Evolutionary conservation across 345 rosid genomes (phyloP).

Genomic region (Lepidium didymum): DNA sequence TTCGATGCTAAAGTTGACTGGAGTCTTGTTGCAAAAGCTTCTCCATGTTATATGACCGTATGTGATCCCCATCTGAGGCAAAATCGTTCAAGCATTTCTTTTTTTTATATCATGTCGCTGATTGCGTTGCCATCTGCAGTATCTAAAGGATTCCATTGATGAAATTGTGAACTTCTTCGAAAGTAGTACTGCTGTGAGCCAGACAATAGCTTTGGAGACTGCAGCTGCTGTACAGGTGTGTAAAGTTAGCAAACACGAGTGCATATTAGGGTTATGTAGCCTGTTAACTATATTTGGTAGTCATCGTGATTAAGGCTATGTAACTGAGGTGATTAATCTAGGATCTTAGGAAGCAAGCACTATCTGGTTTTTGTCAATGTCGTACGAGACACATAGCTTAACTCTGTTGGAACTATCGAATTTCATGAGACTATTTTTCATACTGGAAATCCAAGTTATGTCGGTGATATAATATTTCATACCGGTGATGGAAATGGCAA

Average conservation of each 20-base stretch:
- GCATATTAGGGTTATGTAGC: not conserved
- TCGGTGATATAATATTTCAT: not conserved
- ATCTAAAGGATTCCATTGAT: conserved; percentile 77
- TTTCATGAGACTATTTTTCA: not conserved
- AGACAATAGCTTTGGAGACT: conserved; percentile 89
- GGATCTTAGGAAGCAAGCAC: not conserved
- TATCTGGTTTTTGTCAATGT: not conserved
- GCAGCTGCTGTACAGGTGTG: conserved; percentile 97
- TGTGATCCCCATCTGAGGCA: conserved; percentile 23
- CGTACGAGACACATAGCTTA: not conserved
- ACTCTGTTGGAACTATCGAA: conserved; percentile 1
- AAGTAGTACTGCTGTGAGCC: conserved; percentile 74
- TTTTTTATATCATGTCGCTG: not conserved
- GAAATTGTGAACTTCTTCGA: conserved; percentile 77
- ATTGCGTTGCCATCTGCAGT: conserved; percentile 41
- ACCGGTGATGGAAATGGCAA: not conserved
- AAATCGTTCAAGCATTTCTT: not conserved
- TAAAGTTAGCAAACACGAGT: not conserved
- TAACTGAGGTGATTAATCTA: not conserved
- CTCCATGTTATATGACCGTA: conserved; percentile 96
- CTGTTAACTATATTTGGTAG: conserved; percentile 7
- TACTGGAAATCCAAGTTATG: not conserved
- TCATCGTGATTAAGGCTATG: not conserved
- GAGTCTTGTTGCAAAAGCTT: conserved; percentile 92
- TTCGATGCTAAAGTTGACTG: conserved; percentile 93